Conservation (phyloP, 208 protist genomes). For the Jaenimonas drosophilae region DNA sequence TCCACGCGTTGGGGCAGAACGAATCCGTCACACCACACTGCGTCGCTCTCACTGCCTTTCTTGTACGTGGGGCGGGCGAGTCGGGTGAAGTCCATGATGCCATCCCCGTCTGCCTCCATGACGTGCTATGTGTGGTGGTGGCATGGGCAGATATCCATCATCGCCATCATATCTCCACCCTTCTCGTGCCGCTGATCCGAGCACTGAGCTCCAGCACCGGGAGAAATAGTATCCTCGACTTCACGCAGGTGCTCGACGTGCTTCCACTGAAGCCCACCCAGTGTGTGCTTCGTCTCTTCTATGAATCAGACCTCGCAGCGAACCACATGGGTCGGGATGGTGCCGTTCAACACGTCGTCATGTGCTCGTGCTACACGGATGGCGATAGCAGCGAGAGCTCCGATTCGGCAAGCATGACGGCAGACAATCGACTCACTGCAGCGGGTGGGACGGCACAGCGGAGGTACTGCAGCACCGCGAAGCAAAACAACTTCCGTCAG, state of each 20-base stretch:
- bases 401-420: background rate
- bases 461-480: background rate
- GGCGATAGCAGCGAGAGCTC: background rate
- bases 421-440: background rate
- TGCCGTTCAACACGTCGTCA: constrained; percentile 9
- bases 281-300: constrained; percentile 36
- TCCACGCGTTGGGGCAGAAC: background rate
- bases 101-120: background rate
- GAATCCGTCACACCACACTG: background rate
- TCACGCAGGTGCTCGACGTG: constrained; percentile 11
- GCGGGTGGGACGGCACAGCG: background rate
- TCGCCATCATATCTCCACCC: constrained; percentile 19
- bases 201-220: constrained; percentile 5
- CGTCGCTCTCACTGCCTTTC: constrained; percentile 16
- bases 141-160: constrained; percentile 24
- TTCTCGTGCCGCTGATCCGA: constrained; percentile 23
- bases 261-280: constrained; percentile 13
- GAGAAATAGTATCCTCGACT: constrained; percentile 1
- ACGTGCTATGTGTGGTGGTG: constrained; percentile 21
- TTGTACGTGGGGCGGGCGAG: constrained; percentile 1
- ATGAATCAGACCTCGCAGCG: constrained; percentile 1
- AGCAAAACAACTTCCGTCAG: constrained; percentile 2
- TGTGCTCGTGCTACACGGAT: constrained; percentile 23
- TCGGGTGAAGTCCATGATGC: background rate
- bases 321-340: too few species aligned